phyloP scores from a whole-genome alignment of 1,139 yeast genomes.

The Zygoascus meyerae region DNA sequence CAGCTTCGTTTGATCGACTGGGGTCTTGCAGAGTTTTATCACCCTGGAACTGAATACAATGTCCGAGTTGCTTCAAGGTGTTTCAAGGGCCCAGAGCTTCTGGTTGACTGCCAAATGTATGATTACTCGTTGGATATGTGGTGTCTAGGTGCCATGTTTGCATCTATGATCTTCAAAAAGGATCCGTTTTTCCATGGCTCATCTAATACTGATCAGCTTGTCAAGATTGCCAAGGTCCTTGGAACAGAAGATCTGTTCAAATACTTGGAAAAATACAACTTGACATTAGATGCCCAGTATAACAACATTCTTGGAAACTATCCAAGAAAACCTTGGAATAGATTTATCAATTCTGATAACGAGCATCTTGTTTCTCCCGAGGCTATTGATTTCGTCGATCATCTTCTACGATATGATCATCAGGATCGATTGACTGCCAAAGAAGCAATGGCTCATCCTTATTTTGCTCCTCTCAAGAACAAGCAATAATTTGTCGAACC shows the following conservation, averaged over 20 bases:
- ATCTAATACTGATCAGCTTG: constrained; percentile 92
- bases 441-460: constrained; percentile 89
- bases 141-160: constrained; percentile 97
- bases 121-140: constrained; percentile 94
- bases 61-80: constrained; percentile 98
- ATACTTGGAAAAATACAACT: constrained; percentile 70
- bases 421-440: constrained; percentile 90
- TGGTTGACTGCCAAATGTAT: constrained; percentile 88
- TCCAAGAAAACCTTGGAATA: constrained; percentile 82
- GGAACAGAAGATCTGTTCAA: constrained; percentile 81
- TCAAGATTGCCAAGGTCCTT: constrained; percentile 86
- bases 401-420: constrained; percentile 83
- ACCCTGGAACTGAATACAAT: constrained; percentile 88
- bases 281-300: constrained; percentile 73
- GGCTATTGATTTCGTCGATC: constrained; percentile 77
- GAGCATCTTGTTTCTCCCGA: constrained; percentile 62
- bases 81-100: constrained; percentile 94
- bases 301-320: constrained; percentile 71
- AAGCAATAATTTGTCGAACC: constrained; percentile 9
- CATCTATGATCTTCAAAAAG: constrained; percentile 92
- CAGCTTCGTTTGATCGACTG: constrained; percentile 85
- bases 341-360: constrained; percentile 72
- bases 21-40: constrained; percentile 98
- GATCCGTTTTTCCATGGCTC: constrained; percentile 98
- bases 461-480: constrained; percentile 43